Base-by-base conservation (phyloP, 2,329 filamentous ascomycete species). In the Alternaria consortialis region DNA sequence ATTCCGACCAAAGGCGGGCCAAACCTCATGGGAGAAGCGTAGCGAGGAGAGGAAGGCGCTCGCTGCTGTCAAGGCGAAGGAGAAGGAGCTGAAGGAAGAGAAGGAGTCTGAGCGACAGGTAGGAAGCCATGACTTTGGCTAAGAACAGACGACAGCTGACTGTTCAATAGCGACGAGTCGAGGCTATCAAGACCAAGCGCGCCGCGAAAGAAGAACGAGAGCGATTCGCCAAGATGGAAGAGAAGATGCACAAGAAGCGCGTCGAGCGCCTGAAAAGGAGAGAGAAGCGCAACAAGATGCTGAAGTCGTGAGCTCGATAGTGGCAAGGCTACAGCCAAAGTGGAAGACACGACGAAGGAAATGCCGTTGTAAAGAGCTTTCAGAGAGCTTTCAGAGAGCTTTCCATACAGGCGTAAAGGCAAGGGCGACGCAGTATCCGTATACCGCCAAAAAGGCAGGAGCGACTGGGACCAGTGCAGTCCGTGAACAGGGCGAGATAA, bases 241-340 rank as follows among this genome's bases (percentile, higher is more conserved):
- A 93, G 82, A 98, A 95, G 84, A 98, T 99, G 95, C 94, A 98
- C 83, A 89, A 88, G 81, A 98, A 97, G 86, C 87, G 94, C 63
- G 90, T 98, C 12, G 95, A 99, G 82, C 88, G 95, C 71, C 81
- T 97, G 80, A 97, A 93, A 89, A 88, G 94, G 76, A 91, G 93
- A 80, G 95, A 99, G 85, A 98, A 98, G 89, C 89, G 95, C 77
- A 99, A 94, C 81, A 95, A 94, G 83, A 82, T 93, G 77, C 72
- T 85, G 62, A 84, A 84, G 70, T 84, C 83, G 34, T 84, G 78
- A 77, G 54, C 48, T 43, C 27, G 17, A 11, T 8, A 20, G 23
- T 20, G 27, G 27, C 4, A 36, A 31, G 15, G 17, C 15, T 17
- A 29, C 17, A 48, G 36, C 27, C 9, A 40, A 15, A 50, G 11